Evolutionary conservation across 73 alveolate genomes (phyloP).

Genomic region (Tetrahymena elliotti): DNA sequence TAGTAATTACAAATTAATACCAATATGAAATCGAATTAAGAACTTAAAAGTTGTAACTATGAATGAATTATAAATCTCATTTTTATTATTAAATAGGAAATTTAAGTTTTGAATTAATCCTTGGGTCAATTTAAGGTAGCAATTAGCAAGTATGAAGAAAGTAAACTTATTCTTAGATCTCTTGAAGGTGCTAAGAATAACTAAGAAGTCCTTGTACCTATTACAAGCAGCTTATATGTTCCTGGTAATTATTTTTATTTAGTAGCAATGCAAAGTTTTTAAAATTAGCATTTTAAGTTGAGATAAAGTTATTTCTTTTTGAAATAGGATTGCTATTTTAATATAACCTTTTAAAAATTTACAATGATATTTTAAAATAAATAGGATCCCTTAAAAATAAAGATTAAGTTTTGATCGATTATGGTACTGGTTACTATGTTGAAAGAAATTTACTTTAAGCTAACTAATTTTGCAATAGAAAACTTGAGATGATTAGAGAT

Average conservation of each 20-base stretch:
- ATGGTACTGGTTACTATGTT: conserved; percentile 43
- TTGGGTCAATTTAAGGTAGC: conserved; percentile 29
- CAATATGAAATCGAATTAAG: too few relatives aligned
- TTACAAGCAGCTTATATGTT: conserved; percentile 27
- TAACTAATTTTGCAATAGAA: conserved; percentile 30
- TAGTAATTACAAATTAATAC: too few relatives aligned
- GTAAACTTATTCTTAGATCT: conserved; percentile 6
- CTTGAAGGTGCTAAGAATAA: conserved; percentile 19
- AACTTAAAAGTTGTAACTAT: too few relatives aligned
- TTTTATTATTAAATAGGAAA: conserved; percentile 8
- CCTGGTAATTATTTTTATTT: conserved; percentile 13
- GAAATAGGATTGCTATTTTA: too few relatives aligned
- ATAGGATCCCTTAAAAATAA: conserved; percentile 22
- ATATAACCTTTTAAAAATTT: neutral
- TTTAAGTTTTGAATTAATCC: conserved; percentile 3
- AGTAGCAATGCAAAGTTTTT: neutral
- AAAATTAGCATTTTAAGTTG: neutral
- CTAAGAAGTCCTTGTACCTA: conserved; percentile 27
- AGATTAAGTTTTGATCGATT: conserved; percentile 18
- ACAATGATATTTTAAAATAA: neutral
- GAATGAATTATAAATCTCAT: neutral
- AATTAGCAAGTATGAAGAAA: conserved; percentile 27
- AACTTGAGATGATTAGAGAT: conserved; percentile 13
- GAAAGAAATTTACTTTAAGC: conserved; percentile 26
- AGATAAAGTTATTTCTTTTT: neutral